Evolutionary conservation across 108 stramenopile species (phyloP), one percentile per base, ranked within the genome.

Genomic region (Epipyxis sp.): DNA sequence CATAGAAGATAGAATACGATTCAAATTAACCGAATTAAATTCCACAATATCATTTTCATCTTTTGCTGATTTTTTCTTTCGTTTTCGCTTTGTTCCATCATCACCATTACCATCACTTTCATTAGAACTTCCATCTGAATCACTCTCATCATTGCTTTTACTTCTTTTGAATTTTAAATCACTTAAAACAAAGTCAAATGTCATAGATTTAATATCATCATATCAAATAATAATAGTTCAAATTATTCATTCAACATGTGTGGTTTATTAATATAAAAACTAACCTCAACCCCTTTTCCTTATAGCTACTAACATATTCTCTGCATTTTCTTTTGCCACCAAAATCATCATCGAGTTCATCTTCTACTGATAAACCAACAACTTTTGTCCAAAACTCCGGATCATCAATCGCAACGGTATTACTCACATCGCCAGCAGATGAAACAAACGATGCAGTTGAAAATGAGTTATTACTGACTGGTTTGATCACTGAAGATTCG

Each of bases 351-450:
- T 29, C 80, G 77, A 43, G 3, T 1, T 42, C 58, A 32, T 79
- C 59, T 29, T 41, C 42, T 34, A 40, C 42, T 34, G 29, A 16
- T 1, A 59, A 32, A 30, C 85, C 85, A 1, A 85, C 81, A 13
- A 85, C 85, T 69, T 90, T 88, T 37, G 86, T 83, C 97, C 97
- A 98, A 82, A 98, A 98, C 27, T 93, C 90, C 1, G 95, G 94
- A 79, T 98, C 97, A 59, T 95, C 91, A 20, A 95, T 86, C 59
- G 90, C 90, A 41, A 92, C 77, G 44, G 93, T 93, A 39, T 81
- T 84, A 0, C 67, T 40, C 32, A 37, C 20, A 65, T 82, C 87
- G 20, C 90, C 91, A 34, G 92, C 93, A 34, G 89, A 87, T 10
- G 82, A 85, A 43, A 90, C 90, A 83, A 98, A 96, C 69, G 89